phyloP scores from a whole-genome alignment of 2,329 filamentous ascomycete species.

The Colletotrichum lupini region DNA sequence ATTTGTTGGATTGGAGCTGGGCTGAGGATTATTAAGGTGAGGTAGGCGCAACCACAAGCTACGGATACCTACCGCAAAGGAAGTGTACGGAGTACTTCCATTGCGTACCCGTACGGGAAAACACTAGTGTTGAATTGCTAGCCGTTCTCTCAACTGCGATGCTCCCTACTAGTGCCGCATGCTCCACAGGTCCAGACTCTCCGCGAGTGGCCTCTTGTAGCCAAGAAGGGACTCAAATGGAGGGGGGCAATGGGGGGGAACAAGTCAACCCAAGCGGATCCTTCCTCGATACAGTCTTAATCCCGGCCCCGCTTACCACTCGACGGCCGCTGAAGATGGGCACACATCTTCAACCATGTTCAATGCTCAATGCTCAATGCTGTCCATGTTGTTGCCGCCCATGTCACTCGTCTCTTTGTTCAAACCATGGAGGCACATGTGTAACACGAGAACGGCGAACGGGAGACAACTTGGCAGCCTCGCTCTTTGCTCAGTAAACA shows the following conservation, averaged over 20 bases:
- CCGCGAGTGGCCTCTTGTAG: not conserved
- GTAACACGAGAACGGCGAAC: slow-evolving; percentile 15
- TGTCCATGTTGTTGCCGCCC: not conserved
- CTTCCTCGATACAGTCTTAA: slow-evolving; percentile 32
- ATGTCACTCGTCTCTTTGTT: not conserved
- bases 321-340: slow-evolving; percentile 14
- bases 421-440: not conserved
- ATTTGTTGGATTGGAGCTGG: not conserved
- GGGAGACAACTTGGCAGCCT: not conserved
- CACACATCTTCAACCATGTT: not conserved
- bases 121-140: slow-evolving; percentile 6
- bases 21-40: slow-evolving; percentile 28
- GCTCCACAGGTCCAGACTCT: slow-evolving; percentile 28
- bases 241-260: not conserved
- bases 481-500: not conserved
- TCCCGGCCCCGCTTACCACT: slow-evolving; percentile 24
- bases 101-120: slow-evolving; percentile 1
- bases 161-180: slow-evolving; percentile 21
- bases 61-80: not conserved
- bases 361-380: too few species aligned
- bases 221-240: not conserved
- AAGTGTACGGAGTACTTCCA: too few species aligned
- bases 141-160: slow-evolving; percentile 3
- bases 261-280: slow-evolving; percentile 22
- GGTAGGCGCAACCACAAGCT: not conserved